phyloP scores from a whole-genome alignment of 495 filamentous ascomycete species.

The Saxophila tyrrhenica region DNA sequence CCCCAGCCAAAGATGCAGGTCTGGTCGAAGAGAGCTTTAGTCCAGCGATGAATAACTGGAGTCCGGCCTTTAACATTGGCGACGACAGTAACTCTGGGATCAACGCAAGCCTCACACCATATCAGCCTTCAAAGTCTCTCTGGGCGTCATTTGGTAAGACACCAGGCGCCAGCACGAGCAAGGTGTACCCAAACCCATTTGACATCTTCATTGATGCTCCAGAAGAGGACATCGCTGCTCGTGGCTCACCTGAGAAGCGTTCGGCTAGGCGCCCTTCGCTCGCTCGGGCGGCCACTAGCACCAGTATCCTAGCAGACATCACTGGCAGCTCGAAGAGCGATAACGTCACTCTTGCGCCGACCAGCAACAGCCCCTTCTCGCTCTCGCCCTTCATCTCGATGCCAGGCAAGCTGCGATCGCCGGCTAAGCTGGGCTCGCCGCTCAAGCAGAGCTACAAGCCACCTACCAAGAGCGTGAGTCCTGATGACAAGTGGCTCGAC shows the following conservation, averaged over 20 bases:
- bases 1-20: slow-evolving; percentile 37
- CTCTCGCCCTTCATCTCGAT: slow-evolving; percentile 28
- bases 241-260: slow-evolving; percentile 66
- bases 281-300: slow-evolving; percentile 45
- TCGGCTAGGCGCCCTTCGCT: slow-evolving; percentile 51
- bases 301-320: slow-evolving; percentile 55
- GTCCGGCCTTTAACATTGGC: slow-evolving; percentile 58
- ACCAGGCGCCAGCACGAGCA: slow-evolving; percentile 25
- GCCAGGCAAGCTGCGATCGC: slow-evolving; percentile 14
- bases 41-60: slow-evolving; percentile 55
- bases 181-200: slow-evolving; percentile 44
- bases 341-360: slow-evolving; percentile 6
- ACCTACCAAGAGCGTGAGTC: slow-evolving; percentile 18
- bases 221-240: slow-evolving; percentile 37
- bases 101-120: slow-evolving; percentile 19
- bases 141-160: slow-evolving; percentile 16
- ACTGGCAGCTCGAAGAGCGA: slow-evolving; percentile 34
- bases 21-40: background rate
- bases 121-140: slow-evolving; percentile 6
- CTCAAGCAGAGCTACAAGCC: slow-evolving; percentile 16
- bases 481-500: slow-evolving; percentile 13
- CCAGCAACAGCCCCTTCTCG: slow-evolving; percentile 9
- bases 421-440: slow-evolving; percentile 22
- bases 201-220: slow-evolving; percentile 62
- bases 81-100: slow-evolving; percentile 20